Evolutionary conservation across 2,329 filamentous ascomycete genomes (phyloP), one percentile per base, ranked within the genome.

Genomic region (Penicillium sp.): DNA sequence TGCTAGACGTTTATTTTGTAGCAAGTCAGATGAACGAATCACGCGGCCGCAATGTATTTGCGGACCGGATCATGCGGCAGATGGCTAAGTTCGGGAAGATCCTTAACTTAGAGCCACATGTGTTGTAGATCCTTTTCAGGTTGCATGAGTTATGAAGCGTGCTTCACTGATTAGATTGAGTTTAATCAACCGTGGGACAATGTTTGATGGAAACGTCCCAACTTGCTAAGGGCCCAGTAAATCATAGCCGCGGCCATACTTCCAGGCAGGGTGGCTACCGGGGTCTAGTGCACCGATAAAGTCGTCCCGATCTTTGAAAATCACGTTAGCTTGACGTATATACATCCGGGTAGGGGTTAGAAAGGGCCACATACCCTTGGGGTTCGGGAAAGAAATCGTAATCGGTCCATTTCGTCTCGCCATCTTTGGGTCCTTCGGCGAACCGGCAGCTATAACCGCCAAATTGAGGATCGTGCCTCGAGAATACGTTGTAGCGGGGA

Each of bases 391-490:
- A 17, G 55, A 61, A 46, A 75, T 71, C 1, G 68, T 69, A 19
- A 75, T 60, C 9, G 67, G 61, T 15, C 71, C 70, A 30, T 62
- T 62, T 19, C 60, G 67, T 38, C 55, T 64, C 6, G 62, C 62
- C 46, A 52, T 47, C 26, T 55, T 69, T 1, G 64, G 65, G 13
- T 66, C 64, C 46, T 66, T 74, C 7, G 73, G 65, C n/a, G 63
- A 58, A 9, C 67, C 69, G 7, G 73, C 66, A 19, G 67, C 62
- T 9, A 75, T 67, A 38, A 70, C 68, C 45, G 69, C 67, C 67
- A 75, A 66, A 52, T 75, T 72, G 19, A 75, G 61, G 21, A 66
- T 58, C 8, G 58, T 69, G 1, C 73, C 73, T 31, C 72, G 60
- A 13, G 64, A 61, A 54, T 68, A 74, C 11, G 63, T 58, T 19